These are phyloP conservation scores for Mollisiaceae sp. DNA, from an alignment of 2,329 filamentous ascomycete species.

Conservation along the genomic window DNA sequence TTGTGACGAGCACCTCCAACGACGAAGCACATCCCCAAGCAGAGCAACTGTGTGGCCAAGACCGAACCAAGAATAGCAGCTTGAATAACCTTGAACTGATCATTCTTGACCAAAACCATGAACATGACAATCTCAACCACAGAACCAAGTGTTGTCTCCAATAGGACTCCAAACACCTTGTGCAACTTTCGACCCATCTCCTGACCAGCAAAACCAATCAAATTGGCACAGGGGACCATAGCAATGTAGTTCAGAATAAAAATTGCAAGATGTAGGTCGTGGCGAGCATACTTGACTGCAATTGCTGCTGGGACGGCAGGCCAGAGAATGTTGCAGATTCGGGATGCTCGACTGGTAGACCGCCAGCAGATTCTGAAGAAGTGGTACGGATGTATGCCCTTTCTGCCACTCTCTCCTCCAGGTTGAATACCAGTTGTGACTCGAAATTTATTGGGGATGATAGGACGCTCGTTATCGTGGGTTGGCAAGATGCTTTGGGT, in stretches of 20 bases:
- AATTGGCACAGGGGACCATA: slow-evolving; percentile 78
- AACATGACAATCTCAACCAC: slow-evolving; percentile 85
- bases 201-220: slow-evolving; percentile 76
- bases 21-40: slow-evolving; percentile 81
- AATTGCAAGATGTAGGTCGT: slow-evolving; percentile 63
- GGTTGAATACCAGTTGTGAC: slow-evolving; percentile 47
- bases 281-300: slow-evolving; percentile 61
- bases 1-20: slow-evolving; percentile 72
- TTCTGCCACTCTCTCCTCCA: slow-evolving; percentile 71
- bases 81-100: slow-evolving; percentile 73
- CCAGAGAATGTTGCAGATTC: slow-evolving; percentile 73
- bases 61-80: slow-evolving; percentile 85
- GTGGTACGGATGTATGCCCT: slow-evolving; percentile 65
- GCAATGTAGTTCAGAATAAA: slow-evolving; percentile 77
- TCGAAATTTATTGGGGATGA: slow-evolving; percentile 35
- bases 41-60: slow-evolving; percentile 80
- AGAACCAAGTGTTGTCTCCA: slow-evolving; percentile 70
- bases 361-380: slow-evolving; percentile 68
- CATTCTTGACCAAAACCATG: slow-evolving; percentile 68
- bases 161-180: slow-evolving; percentile 69
- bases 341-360: slow-evolving; percentile 67
- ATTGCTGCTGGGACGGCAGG: slow-evolving; percentile 76
- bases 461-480: slow-evolving; percentile 1
- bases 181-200: slow-evolving; percentile 77
- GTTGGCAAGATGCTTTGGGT: neutral